These are phyloP conservation scores for Cladophialophora immunda DNA, from an alignment of 2,329 filamentous ascomycete species.

Conservation along the genomic window DNA sequence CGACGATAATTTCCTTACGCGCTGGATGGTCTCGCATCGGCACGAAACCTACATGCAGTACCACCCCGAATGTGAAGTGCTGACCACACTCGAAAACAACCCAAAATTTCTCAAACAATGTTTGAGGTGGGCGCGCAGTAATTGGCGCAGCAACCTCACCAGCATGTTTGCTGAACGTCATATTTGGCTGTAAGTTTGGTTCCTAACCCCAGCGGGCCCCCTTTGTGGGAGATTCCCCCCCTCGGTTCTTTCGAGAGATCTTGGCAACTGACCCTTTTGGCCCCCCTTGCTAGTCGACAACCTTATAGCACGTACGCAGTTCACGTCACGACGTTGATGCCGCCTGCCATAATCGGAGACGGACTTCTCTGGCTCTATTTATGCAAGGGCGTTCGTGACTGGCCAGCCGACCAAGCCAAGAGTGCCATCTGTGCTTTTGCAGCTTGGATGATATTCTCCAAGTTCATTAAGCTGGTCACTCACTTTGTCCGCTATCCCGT, in stretches of 20 bases:
- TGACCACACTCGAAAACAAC: slow-evolving; percentile 91
- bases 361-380: slow-evolving; percentile 74
- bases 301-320: slow-evolving; percentile 94
- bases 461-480: slow-evolving; percentile 88
- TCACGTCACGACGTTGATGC: slow-evolving; percentile 90
- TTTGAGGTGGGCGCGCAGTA: slow-evolving; percentile 93
- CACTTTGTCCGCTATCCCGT: slow-evolving; percentile 85
- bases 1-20: slow-evolving; percentile 97
- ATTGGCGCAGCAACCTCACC: slow-evolving; percentile 96
- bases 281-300: slow-evolving; percentile 71
- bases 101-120: slow-evolving; percentile 92
- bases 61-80: slow-evolving; percentile 86
- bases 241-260: slow-evolving; percentile 28
- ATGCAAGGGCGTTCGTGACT: slow-evolving; percentile 72
- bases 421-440: slow-evolving; percentile 69
- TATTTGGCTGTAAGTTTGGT: slow-evolving; percentile 81
- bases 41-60: slow-evolving; percentile 98
- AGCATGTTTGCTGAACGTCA: slow-evolving; percentile 84
- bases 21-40: slow-evolving; percentile 89
- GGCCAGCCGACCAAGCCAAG: slow-evolving; percentile 63
- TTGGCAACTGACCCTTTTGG: slow-evolving; percentile 32
- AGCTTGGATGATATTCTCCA: slow-evolving; percentile 84
- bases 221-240: neutral
- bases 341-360: slow-evolving; percentile 82
- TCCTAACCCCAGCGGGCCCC: slow-evolving; percentile 1